Evolutionary conservation across 2,329 filamentous ascomycete genomes (phyloP).

Genomic region (Aspergillus glaucus): DNA sequence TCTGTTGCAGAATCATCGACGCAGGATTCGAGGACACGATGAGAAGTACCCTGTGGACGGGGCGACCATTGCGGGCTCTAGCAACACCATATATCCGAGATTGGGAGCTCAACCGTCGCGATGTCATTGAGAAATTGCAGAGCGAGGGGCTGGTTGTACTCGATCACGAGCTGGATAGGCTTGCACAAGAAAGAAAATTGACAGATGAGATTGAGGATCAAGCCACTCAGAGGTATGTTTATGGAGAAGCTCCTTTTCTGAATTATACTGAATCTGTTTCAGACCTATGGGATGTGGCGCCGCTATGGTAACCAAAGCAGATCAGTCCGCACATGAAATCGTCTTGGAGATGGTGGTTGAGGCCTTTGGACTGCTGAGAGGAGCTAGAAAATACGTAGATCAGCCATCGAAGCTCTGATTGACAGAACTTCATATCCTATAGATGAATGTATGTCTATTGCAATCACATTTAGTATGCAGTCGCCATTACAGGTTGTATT

Average conservation of each 20-base stretch:
- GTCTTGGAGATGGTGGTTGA: constrained; percentile 3
- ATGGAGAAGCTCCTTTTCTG: too few relatives aligned
- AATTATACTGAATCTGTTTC: neutral
- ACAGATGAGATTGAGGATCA: too few relatives aligned
- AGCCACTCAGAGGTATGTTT: too few relatives aligned
- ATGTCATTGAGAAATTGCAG: neutral
- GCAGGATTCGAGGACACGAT: constrained; percentile 1
- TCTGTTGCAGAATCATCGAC: constrained; percentile 1
- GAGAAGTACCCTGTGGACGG: constrained; percentile 2
- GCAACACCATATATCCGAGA: constrained; percentile 1
- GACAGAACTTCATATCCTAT: too few relatives aligned
- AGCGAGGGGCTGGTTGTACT: neutral
- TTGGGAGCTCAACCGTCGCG: neutral
- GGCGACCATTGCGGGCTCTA: constrained; percentile 1
- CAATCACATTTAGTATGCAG: too few relatives aligned
- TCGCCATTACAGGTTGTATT: too few relatives aligned
- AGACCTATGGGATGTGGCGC: constrained; percentile 5
- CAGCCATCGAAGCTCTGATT: too few relatives aligned
- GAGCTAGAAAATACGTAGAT: too few relatives aligned
- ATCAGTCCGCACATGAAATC: constrained; percentile 4
- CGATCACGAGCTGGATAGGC: constrained; percentile 1
- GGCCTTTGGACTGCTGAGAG: neutral
- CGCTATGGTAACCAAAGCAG: constrained; percentile 3
- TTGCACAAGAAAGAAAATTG: neutral
- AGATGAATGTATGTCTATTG: too few relatives aligned